These are phyloP conservation scores for Populus deltoides DNA, from an alignment of 345 rosid species.

Conservation along the genomic window DNA sequence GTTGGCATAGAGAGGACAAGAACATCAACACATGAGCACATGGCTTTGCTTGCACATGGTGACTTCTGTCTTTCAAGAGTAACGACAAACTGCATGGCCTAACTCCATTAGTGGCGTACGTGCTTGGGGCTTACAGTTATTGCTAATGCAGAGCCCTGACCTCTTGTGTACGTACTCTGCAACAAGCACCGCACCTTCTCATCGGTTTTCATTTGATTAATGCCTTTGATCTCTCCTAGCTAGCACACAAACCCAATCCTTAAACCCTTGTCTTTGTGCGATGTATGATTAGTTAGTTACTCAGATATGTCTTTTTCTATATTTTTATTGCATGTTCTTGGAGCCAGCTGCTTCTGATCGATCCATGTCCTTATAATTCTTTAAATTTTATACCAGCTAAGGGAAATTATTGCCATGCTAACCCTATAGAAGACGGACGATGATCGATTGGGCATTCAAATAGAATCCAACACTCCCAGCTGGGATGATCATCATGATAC, in stretches of 20 bases:
- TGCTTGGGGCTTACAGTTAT: neutral
- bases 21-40: constrained; percentile 50
- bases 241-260: constrained; percentile 12
- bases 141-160: neutral
- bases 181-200: neutral
- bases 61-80: neutral
- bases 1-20: constrained; percentile 21
- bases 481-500: constrained; percentile 13
- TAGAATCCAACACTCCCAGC: constrained; percentile 20
- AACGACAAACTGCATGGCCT: constrained; percentile 15
- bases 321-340: neutral
- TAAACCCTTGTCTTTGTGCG: constrained; percentile 14
- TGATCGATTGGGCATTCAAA: constrained; percentile 5
- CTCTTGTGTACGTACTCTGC: neutral
- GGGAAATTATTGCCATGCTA: constrained; percentile 1
- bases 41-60: constrained; percentile 55
- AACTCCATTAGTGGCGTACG: too few relatives aligned
- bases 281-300: constrained; percentile 16
- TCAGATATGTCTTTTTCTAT: neutral
- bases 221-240: neutral
- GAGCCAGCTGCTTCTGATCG: neutral
- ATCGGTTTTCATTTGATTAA: neutral
- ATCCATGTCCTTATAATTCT: neutral
- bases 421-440: neutral
- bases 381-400: constrained; percentile 17